Percentiles rank a stretch among this genome's conserved stretches.
Evolutionary conservation across 176 grass and related monocot species (phyloP).

Genomic region (Oryza glumipatula): DNA sequence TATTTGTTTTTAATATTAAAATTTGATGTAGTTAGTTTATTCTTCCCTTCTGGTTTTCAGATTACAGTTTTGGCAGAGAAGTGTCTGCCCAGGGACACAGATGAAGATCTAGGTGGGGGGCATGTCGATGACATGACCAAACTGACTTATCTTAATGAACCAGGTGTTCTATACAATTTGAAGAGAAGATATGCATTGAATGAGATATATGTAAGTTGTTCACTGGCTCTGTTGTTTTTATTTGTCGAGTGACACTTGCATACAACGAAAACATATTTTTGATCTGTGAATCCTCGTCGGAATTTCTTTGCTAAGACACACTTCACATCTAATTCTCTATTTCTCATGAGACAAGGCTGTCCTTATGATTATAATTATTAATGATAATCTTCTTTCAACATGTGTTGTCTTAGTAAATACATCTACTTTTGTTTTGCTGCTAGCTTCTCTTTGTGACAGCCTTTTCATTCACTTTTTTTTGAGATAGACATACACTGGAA

Average conservation of each 20-base stretch:
- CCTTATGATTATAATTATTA: constrained; percentile 22
- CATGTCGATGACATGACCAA: constrained; percentile 99
- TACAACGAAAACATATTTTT: neutral
- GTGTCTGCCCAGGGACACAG: constrained; percentile 83
- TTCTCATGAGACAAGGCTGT: neutral
- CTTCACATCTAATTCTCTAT: neutral
- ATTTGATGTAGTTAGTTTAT: constrained; percentile 23
- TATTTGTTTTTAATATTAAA: neutral
- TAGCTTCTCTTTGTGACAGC: constrained; percentile 23
- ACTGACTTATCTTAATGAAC: constrained; percentile 94
- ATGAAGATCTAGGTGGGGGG: constrained; percentile 88
- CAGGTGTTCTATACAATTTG: constrained; percentile 95
- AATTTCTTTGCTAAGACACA: neutral
- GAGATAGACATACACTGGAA: constrained; percentile 94
- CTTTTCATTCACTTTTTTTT: constrained; percentile 33
- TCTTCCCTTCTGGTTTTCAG: constrained; percentile 42
- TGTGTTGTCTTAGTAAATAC: constrained; percentile 24
- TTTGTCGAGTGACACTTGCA: constrained; percentile 11
- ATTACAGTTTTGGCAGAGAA: constrained; percentile 61
- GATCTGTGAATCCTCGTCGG: neutral
- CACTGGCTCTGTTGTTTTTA: constrained; percentile 5
- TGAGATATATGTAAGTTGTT: constrained; percentile 88
- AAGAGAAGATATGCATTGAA: constrained; percentile 93
- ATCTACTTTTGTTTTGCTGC: constrained; percentile 27
- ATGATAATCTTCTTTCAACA: constrained; percentile 20